Base-by-base conservation (phyloP, 2,329 filamentous ascomycete species). In the Alternaria gaisen region DNA sequence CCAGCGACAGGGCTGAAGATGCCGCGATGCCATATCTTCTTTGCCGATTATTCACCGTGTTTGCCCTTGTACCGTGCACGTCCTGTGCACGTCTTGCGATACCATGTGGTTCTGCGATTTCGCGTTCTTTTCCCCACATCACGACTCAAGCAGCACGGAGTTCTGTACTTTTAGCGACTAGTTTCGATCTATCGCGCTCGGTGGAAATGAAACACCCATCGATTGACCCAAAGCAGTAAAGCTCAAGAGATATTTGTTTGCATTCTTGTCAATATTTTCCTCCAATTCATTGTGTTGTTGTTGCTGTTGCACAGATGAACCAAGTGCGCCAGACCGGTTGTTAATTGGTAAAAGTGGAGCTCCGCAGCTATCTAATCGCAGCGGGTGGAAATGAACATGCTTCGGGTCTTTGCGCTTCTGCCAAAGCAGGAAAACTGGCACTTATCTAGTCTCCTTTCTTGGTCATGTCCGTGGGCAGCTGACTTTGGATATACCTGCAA, bases 391-490 rank as follows among this genome's bases (percentile, higher is more conserved):
- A 36, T 16, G 32, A 36, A 6, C 0, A 36, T 36, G 12, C 28
- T 30, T 30, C 28, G 1, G 10, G 11, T 30, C 28, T 30, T 30
- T 11, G 9, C 28, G 9, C 28, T 12, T 10, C 14, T 36, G 32
- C 0, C 6, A 11, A 12, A 40, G 9, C 38, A 20, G 4, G 38
- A 40, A n/a, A 40, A 20, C 18, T 40, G 26, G 11, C 32, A 36
- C 6, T 36, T 16, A 36, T 7, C 43, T 60, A 63, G 43, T 63
- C 61, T 64, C 42, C 50, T 66, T 67, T 57, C 56, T 66, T 42
- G 57, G 52, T 41, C 46, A 63, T 54, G 52, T 55, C 68, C 66
- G 63, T 62, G 56, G 43, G 48, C 61, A 58, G 53, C 61, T 68
- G 67, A 68, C 61, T 20, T 56, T 10, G 3, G 18, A 38, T 0